Base-by-base conservation (phyloP, 139 green algal species). In the Chlamydomonas sp. region DNA sequence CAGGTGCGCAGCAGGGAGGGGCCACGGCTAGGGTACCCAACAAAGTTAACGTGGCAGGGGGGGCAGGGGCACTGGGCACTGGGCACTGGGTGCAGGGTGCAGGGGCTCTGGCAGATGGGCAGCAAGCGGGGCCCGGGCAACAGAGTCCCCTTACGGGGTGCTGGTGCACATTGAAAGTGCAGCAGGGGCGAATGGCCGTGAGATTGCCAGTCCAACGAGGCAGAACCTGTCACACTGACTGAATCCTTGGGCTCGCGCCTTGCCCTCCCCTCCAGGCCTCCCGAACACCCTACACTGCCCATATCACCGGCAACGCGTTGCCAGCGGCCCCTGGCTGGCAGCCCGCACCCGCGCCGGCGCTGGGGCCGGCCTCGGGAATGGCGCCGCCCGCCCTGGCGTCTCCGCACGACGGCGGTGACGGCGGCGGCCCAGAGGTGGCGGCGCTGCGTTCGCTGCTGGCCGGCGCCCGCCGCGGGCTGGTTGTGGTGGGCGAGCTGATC, bases 401-500 rank as follows among this genome's bases (percentile, higher is more conserved):
- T 20, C 58, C 58, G 7, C 10, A 12, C 58, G 60, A 17, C 15
- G 77, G 67, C 58, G 12, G 63, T 68, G 80, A 63, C 83, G 74
- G 14, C 72, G 68, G 68, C 49, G 63, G 66, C 20, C n/a, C 79
- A 58, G 85, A 90, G 63, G 61, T 90, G 67, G 66, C 31, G 0
- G 60, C 80, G 31, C 72, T 94, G 68, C n/a, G 92, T 82, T 58
- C 77, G 31, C 80, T 91, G 68, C 78, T 94, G 71, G 61, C 2
- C 5, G 79, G 64, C 4, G 87, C 87, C 0, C 57, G 72, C 77
- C 88, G 95, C 4, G 96, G 96, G 3, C 88, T 99, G 79, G 61
- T 99, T 3, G 93, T 99, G 16, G 90, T 97, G 9, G 97, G 95
- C 5, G 95, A 98, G 90, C 79, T 97, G 67, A 20, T 58, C 1